phyloP scores from a whole-genome alignment of 208 protist genomes.

The Strigomonas culicis region DNA sequence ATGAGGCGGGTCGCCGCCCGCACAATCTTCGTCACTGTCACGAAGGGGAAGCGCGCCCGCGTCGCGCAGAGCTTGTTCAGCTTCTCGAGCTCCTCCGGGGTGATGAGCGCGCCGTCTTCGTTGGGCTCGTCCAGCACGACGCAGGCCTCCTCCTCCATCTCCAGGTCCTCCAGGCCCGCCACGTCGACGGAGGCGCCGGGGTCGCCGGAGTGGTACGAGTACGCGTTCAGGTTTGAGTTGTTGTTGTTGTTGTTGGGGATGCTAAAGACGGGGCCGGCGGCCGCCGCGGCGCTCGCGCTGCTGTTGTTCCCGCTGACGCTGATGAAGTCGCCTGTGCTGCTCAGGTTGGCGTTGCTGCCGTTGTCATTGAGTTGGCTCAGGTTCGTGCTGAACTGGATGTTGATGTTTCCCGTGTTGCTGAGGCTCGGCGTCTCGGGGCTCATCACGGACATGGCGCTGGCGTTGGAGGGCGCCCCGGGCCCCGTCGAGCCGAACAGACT shows the following conservation, averaged over 20 bases:
- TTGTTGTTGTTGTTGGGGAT: background rate
- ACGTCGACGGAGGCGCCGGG: too few relatives aligned
- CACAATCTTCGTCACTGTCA: conserved; percentile 38
- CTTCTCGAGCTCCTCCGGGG: conserved; percentile 27
- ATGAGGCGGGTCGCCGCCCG: conserved; percentile 50
- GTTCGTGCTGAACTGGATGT: too few relatives aligned
- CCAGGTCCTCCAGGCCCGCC: background rate
- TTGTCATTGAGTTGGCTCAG: background rate
- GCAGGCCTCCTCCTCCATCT: background rate
- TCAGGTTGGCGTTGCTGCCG: background rate
- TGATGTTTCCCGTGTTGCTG: background rate
- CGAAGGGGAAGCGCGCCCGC: conserved; percentile 37
- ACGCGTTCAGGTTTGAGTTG: background rate
- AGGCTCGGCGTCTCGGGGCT: background rate
- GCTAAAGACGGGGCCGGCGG: background rate
- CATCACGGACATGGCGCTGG: background rate
- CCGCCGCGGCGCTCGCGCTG: background rate
- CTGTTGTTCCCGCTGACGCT: background rate
- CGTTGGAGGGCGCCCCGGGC: background rate
- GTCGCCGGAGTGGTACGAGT: too few relatives aligned
- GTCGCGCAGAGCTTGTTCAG: conserved; percentile 26
- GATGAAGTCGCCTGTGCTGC: background rate
- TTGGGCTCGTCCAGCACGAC: background rate
- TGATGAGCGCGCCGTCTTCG: conserved; percentile 33
- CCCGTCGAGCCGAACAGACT: background rate